phyloP scores from a whole-genome alignment of 2,329 filamentous ascomycete species.

The Nannizziopsis arthrosporioides region DNA sequence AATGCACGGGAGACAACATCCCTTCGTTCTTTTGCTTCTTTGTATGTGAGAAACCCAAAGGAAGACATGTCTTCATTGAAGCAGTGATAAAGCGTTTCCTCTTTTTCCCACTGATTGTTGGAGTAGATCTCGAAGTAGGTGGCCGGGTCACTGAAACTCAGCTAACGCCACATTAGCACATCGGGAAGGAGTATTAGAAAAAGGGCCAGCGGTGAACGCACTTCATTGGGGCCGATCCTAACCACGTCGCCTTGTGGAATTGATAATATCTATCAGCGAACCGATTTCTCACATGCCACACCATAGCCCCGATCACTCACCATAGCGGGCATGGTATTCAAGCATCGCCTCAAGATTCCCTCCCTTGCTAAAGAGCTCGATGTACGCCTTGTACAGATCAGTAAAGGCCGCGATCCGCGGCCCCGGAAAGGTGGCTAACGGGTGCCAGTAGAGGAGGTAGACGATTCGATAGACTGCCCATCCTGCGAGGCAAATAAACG shows the following conservation, averaged over 20 bases:
- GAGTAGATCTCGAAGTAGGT: conserved; percentile 18
- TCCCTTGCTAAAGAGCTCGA: conserved; percentile 16
- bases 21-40: conserved; percentile 18
- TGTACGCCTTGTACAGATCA: conserved; percentile 20
- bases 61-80: conserved; percentile 19
- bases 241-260: conserved; percentile 16
- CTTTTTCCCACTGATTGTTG: conserved; percentile 19
- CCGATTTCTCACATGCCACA: neutral
- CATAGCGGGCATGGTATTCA: conserved; percentile 16
- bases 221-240: conserved; percentile 18
- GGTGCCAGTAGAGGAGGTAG: conserved; percentile 19
- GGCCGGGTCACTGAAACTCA: conserved; percentile 17
- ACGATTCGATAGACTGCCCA: conserved; percentile 1
- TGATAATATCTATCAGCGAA: neutral
- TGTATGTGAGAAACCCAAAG: conserved; percentile 15
- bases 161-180: conserved; percentile 11
- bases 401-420: conserved; percentile 19
- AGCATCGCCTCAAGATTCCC: conserved; percentile 13
- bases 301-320: conserved; percentile 7
- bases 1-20: conserved; percentile 16
- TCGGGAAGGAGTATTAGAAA: too few species aligned
- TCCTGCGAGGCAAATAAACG: neutral
- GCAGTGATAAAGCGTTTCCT: conserved; percentile 17
- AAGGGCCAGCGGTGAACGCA: conserved; percentile 2
- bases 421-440: conserved; percentile 19